These are phyloP conservation scores for Yamadazyma dushanensis DNA, from an alignment of 1,139 yeast species.

Conservation along the genomic window DNA sequence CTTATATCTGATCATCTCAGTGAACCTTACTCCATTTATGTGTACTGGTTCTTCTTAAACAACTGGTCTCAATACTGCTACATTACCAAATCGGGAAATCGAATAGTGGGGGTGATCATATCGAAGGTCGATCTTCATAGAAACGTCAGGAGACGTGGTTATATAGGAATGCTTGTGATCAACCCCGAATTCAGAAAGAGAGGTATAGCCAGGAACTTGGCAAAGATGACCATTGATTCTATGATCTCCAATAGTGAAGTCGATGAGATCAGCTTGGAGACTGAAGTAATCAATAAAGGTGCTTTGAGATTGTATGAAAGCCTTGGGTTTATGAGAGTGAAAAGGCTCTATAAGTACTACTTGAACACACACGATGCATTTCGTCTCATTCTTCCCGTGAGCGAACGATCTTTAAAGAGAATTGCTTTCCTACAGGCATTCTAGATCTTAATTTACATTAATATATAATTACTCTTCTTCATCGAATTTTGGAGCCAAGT, in stretches of 20 bases:
- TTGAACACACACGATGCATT: slow-evolving; percentile 92
- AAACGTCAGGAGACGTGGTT: slow-evolving; percentile 72
- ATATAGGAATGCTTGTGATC: slow-evolving; percentile 95
- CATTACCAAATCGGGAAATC: slow-evolving; percentile 27
- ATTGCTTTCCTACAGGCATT: slow-evolving; percentile 28
- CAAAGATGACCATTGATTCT: slow-evolving; percentile 59
- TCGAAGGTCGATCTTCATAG: slow-evolving; percentile 84
- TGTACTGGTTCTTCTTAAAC: slow-evolving; percentile 49
- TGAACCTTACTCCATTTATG: slow-evolving; percentile 50
- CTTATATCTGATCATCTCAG: slow-evolving; percentile 39
- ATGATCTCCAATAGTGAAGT: slow-evolving; percentile 60
- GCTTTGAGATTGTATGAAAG: slow-evolving; percentile 82
- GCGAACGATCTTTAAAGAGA: slow-evolving; percentile 29
- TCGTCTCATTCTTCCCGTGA: slow-evolving; percentile 57
- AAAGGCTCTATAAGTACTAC: slow-evolving; percentile 82
- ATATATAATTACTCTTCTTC: slow-evolving; percentile 59
- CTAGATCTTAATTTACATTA: background rate
- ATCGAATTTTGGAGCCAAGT: slow-evolving; percentile 95
- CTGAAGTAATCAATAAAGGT: slow-evolving; percentile 79
- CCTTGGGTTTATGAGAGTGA: slow-evolving; percentile 81
- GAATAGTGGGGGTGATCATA: slow-evolving; percentile 75
- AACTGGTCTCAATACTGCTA: slow-evolving; percentile 50
- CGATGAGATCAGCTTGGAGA: slow-evolving; percentile 88
- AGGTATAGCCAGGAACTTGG: slow-evolving; percentile 79
- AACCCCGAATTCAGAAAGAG: slow-evolving; percentile 66